A percentile compares a stretch with the other conserved stretches of the same genome.
Evolutionary conservation across 345 rosid species (phyloP).

Genomic region (Citrus inodora): DNA sequence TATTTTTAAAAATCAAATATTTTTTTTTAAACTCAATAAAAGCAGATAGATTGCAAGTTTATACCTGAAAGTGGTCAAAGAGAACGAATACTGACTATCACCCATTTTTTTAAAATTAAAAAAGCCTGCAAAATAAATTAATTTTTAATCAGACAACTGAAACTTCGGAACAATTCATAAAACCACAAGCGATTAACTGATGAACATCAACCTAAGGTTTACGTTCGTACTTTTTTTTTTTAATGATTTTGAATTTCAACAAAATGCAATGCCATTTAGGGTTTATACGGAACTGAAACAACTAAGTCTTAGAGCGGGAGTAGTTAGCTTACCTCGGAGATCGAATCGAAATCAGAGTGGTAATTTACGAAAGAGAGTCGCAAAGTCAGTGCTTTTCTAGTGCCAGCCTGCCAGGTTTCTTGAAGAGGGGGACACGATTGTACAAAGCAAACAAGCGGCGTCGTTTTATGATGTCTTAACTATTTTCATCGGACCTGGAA

Average conservation of each 20-base stretch:
- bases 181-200: not conserved
- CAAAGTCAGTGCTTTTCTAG: not conserved
- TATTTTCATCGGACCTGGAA: too few species aligned
- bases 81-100: constrained; percentile 92
- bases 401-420: not conserved
- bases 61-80: constrained; percentile 93
- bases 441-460: not conserved
- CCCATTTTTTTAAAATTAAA: constrained; percentile 49
- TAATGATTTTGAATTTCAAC: not conserved
- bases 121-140: not conserved
- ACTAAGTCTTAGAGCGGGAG: not conserved
- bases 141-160: not conserved
- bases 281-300: too few species aligned
- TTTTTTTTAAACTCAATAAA: not conserved
- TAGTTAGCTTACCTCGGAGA: not conserved
- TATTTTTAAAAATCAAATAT: not conserved
- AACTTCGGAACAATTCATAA: not conserved
- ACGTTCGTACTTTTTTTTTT: not conserved
- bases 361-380: not conserved
- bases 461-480: not conserved
- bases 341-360: not conserved
- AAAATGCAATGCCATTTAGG: not conserved
- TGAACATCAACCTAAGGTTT: not conserved
- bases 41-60: not conserved
- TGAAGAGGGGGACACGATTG: not conserved